Evolutionary conservation across 345 rosid genomes (phyloP).

Genomic region (Euphorbia peplus): DNA sequence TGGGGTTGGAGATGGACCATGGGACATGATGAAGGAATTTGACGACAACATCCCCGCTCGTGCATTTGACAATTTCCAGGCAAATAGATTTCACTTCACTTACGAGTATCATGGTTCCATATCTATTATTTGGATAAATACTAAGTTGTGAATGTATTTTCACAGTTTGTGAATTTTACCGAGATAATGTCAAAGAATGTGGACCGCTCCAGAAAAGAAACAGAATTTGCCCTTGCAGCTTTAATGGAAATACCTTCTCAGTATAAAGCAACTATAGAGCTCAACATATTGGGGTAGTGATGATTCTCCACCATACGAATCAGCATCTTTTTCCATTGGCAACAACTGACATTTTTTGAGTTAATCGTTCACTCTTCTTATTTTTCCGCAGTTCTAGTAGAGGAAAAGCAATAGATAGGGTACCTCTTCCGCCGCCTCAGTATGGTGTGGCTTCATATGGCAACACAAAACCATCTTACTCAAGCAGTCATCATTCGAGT

Average conservation of each 20-base stretch:
- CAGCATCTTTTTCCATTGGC: not conserved
- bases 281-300: constrained; percentile 69
- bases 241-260: constrained; percentile 96
- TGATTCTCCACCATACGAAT: not conserved
- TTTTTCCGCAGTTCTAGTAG: constrained; percentile 34
- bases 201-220: constrained; percentile 62
- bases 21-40: constrained; percentile 98
- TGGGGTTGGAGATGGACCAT: constrained; percentile 99
- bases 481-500: constrained; percentile 20
- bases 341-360: not conserved
- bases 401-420: constrained; percentile 55
- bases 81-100: constrained; percentile 12
- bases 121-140: not conserved
- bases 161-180: constrained; percentile 88
- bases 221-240: constrained; percentile 85
- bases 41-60: constrained; percentile 94
- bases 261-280: constrained; percentile 90
- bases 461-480: constrained; percentile 19
- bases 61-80: constrained; percentile 98
- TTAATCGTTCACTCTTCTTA: not conserved
- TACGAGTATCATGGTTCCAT: not conserved
- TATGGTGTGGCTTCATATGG: constrained; percentile 32
- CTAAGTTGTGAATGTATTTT: constrained; percentile 7
- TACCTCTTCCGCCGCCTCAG: constrained; percentile 77
- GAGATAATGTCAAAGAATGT: constrained; percentile 81